These are phyloP conservation scores for Kwoniella bestiolae DNA, from an alignment of 768 basidiomycete species.

Conservation along the genomic window DNA sequence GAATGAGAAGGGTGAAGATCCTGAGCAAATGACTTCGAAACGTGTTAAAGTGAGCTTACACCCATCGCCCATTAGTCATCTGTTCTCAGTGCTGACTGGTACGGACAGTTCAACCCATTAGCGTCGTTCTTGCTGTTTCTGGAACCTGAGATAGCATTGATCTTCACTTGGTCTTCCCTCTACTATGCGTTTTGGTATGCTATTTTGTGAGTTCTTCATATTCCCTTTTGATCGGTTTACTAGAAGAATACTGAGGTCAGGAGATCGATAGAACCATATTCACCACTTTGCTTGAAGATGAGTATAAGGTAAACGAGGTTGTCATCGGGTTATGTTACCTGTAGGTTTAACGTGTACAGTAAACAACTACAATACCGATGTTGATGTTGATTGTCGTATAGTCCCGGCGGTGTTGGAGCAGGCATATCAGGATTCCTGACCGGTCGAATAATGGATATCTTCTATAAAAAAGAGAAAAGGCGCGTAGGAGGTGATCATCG, in stretches of 20 bases:
- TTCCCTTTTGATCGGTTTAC: too few relatives aligned
- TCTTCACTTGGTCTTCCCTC: slow-evolving; percentile 43
- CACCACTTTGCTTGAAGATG: slow-evolving; percentile 64
- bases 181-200: slow-evolving; percentile 50
- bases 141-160: slow-evolving; percentile 44
- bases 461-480: slow-evolving; percentile 63
- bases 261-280: slow-evolving; percentile 53
- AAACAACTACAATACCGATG: neutral
- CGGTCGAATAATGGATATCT: slow-evolving; percentile 70
- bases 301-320: slow-evolving; percentile 68
- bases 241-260: too few relatives aligned
- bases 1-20: slow-evolving; percentile 26
- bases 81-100: neutral
- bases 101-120: slow-evolving; percentile 45
- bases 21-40: slow-evolving; percentile 13
- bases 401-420: slow-evolving; percentile 67
- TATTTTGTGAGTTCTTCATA: slow-evolving; percentile 37
- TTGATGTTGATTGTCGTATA: neutral
- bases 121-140: slow-evolving; percentile 44
- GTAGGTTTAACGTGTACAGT: slow-evolving; percentile 9
- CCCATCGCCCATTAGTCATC: neutral
- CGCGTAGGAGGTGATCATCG: slow-evolving; percentile 47
- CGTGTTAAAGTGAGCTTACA: slow-evolving; percentile 37
- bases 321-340: slow-evolving; percentile 80
- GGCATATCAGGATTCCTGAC: slow-evolving; percentile 65